Conservation (phyloP, 345 rosid species). For the Excoecaria cochinchinensis region DNA sequence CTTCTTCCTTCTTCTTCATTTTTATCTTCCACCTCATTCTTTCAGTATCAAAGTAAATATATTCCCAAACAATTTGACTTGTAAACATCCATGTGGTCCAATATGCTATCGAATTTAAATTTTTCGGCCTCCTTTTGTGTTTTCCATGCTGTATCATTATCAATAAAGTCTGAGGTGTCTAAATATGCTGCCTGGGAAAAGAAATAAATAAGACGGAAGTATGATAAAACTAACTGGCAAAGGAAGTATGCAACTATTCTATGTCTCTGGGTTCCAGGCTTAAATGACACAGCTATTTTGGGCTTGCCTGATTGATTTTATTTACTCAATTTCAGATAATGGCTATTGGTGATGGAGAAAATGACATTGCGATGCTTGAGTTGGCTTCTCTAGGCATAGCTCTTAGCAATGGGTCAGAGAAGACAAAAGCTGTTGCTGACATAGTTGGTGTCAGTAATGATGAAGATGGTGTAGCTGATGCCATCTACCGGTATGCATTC, state of each 20-base stretch:
- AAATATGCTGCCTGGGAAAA: too few species aligned
- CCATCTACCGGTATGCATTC: constrained; percentile 78
- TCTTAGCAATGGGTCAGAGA: constrained; percentile 80
- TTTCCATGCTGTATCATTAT: not conserved
- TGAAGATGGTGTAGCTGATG: constrained; percentile 92
- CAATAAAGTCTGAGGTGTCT: not conserved
- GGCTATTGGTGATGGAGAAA: constrained; percentile 97
- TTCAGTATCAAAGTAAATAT: too few species aligned
- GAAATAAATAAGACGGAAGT: not conserved
- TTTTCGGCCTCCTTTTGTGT: not conserved
- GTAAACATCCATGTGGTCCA: not conserved
- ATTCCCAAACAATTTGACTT: not conserved
- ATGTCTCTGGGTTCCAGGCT: not conserved
- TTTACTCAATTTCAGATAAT: constrained; percentile 53
- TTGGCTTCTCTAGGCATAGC: constrained; percentile 80
- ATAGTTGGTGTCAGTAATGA: constrained; percentile 76
- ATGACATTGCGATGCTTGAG: constrained; percentile 86
- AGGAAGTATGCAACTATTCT: not conserved
- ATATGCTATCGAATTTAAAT: not conserved
- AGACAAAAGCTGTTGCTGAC: constrained; percentile 84
- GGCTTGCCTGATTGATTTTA: constrained; percentile 11
- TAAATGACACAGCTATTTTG: not conserved
- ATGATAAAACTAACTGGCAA: not conserved
- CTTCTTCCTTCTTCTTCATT: too few species aligned
- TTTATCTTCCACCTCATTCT: too few species aligned